Percentiles rank a stretch among this genome's conserved stretches.
phyloP scores from a whole-genome alignment of 2,329 filamentous ascomycete genomes.

The Hypoxylon sp. region DNA sequence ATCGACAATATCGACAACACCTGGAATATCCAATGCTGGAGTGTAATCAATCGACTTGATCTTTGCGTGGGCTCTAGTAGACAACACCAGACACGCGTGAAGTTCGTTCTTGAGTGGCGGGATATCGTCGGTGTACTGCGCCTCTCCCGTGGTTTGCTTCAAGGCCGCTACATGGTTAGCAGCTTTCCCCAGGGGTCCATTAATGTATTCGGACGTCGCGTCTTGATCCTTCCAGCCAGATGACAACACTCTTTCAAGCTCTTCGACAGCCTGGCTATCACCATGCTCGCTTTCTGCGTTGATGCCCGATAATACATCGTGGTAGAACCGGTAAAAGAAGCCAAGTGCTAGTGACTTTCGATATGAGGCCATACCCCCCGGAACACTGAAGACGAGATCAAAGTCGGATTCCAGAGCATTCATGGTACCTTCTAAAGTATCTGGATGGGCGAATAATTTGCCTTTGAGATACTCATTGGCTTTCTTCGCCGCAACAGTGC shows the following conservation, averaged over 20 bases:
- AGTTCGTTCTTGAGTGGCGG: conserved; percentile 89
- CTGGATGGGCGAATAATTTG: conserved; percentile 82
- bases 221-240: conserved; percentile 83
- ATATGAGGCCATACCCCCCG: conserved; percentile 97
- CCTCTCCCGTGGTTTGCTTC: conserved; percentile 94
- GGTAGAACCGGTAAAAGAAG: conserved; percentile 98
- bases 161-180: conserved; percentile 89
- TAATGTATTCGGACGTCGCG: conserved; percentile 81
- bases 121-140: conserved; percentile 97
- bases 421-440: conserved; percentile 92
- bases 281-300: conserved; percentile 62
- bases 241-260: conserved; percentile 89
- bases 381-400: conserved; percentile 88
- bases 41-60: conserved; percentile 82
- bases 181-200: conserved; percentile 87
- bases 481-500: conserved; percentile 87
- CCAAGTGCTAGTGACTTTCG: conserved; percentile 89
- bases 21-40: conserved; percentile 84
- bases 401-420: conserved; percentile 91
- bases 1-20: conserved; percentile 87
- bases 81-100: conserved; percentile 88
- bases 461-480: conserved; percentile 81
- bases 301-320: conserved; percentile 81
- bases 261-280: conserved; percentile 82
- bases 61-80: conserved; percentile 89